These are phyloP conservation scores for Scheffersomyces lignicola DNA, from an alignment of 1,139 yeast genomes.

Conservation along the genomic window DNA sequence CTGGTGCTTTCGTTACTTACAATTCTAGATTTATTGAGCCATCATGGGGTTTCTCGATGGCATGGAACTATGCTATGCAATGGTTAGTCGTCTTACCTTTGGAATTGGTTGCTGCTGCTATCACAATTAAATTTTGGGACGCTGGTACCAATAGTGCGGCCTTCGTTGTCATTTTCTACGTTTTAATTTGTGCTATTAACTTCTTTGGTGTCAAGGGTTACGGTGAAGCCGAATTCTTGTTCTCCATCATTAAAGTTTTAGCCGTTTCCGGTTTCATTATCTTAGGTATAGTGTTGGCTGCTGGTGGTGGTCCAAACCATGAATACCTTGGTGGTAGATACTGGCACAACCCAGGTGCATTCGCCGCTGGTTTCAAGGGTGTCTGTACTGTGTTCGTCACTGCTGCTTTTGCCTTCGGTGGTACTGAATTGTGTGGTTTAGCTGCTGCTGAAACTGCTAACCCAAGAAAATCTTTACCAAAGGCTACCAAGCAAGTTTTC, in stretches of 20 bases:
- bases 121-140: constrained; percentile 72
- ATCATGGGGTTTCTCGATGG: constrained; percentile 78
- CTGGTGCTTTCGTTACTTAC: constrained; percentile 73
- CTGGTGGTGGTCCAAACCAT: constrained; percentile 58
- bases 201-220: constrained; percentile 67
- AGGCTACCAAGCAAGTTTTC: constrained; percentile 48
- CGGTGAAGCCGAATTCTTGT: constrained; percentile 69
- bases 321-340: constrained; percentile 58
- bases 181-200: constrained; percentile 54
- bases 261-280: constrained; percentile 70
- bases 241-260: constrained; percentile 59
- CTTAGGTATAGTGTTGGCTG: constrained; percentile 65
- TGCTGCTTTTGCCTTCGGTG: constrained; percentile 49
- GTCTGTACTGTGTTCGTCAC: constrained; percentile 45
- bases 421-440: constrained; percentile 48
- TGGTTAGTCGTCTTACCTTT: constrained; percentile 73
- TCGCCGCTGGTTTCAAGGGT: constrained; percentile 65
- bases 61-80: constrained; percentile 70
- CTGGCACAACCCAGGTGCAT: constrained; percentile 67
- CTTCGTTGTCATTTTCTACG: constrained; percentile 69
- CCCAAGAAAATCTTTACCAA: constrained; percentile 43
- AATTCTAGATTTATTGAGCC: constrained; percentile 69
- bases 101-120: constrained; percentile 73
- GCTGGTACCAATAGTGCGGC: constrained; percentile 57
- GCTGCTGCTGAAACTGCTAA: constrained; percentile 44